Base-by-base conservation (phyloP, 768 basidiomycete genomes). In the Tulasnella sp. region DNA sequence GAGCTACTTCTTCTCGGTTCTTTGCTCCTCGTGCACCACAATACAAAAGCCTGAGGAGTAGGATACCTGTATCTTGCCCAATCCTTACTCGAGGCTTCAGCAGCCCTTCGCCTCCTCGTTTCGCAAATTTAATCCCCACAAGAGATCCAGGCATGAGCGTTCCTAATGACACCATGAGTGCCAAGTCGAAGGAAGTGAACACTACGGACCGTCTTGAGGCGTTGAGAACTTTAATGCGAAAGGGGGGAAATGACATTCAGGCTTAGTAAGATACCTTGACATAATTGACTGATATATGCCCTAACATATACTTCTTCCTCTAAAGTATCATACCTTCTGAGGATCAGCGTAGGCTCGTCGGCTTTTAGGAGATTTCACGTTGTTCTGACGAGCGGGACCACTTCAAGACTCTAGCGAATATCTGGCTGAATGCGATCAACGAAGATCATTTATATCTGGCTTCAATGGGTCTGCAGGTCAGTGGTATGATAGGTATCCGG, bases 391-490 rank as follows among this genome's bases (percentile, higher is more conserved):
- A 38, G 15, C 41, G 34, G 34, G 9, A 11, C 19, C 12, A 27
- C 45, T 57, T 48, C 38, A 21, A 92, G 91, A 93, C 70, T 83
- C 78, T 5, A 92, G 90, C 71, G 92, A 94, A 70, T 94, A 93
- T 70, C 78, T 85, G 17, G 87, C 92, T 8, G 76, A 79, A 30
- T 90, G 85, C 63, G 92, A 97, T 73, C 75, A 84, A 59, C 76
- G 92, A 59, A 78, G 94, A 24, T 87, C 80, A 0, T 98, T 81
- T 73, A 89, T 99, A 63, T 92, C 90, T 30, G 89, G 89, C 10
- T 99, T 97, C 73, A 89, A 80, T 60, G 96, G 96, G 24, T 94
- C 91, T 41, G 93, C 94, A 66, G 92, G 92, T 81, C 62, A 21
- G 51, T 22, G 30, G n/a, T n/a, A n/a, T 25, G 7, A 22, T 22